Evolutionary conservation across 2,329 filamentous ascomycete genomes (phyloP), one percentile per base, ranked within the genome.

Genomic region (Lachnellula cervina): DNA sequence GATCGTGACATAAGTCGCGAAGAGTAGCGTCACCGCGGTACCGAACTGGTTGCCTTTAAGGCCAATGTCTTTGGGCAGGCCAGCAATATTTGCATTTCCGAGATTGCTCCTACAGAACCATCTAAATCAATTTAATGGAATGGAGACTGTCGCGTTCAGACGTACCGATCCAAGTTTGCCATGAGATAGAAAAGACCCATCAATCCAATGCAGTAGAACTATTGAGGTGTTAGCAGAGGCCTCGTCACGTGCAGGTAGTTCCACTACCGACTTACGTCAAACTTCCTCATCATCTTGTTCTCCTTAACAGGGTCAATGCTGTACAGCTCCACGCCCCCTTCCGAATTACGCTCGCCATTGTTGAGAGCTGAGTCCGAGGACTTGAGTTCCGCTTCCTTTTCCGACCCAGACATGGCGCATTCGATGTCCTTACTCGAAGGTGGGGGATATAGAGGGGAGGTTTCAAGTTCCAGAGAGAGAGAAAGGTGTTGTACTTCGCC

Each of bases 101-200:
- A 52, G 43, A 42, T 58, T 52, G 32, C 54, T 49, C 37, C 49
- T 50, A 17, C 5, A 40, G 3, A n/a, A 7, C 7, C 37, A 17
- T 17, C 16, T 7, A 9, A 4, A 40, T 40, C 16, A 17, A 44
- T 49, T 38, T 14, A 34, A n/a, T 32, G 28, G 9, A 11, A 32
- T 32, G 35, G 4, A 38, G n/a, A 38, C 6, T 14, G 17, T 40
- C 16, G 9, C 16, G 37, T 17, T 38, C 19, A 44, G 50, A 32
- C 50, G 8, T 45, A 52, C 50, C 80, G 73, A 65, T 83, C 80
- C 45, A 81, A 70, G 59, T 79, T 80, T 57, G 76, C 80, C 5
- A 74, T 72, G 23, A 83, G 61, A 59, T 81, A 83, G 5, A 81
- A 73, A 40, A 80, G 66, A 73, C 80, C 80, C 57, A 82, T 77